These are phyloP conservation scores for Colletotrichum tropicicola DNA, from an alignment of 2,329 filamentous ascomycete species.

Conservation along the genomic window DNA sequence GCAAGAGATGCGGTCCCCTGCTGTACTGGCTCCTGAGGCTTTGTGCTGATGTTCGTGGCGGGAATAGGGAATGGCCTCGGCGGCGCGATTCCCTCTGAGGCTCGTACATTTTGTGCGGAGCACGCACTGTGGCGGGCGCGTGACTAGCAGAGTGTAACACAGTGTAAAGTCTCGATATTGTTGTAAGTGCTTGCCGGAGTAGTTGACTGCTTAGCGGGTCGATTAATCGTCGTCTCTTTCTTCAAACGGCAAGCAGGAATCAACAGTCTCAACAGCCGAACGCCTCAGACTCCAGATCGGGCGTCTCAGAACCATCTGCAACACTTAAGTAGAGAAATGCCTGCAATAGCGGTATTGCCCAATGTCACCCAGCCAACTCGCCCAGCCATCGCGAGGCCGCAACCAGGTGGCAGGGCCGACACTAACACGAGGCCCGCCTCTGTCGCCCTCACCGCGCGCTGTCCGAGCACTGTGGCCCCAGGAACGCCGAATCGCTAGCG, in stretches of 20 bases:
- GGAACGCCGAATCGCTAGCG: background rate
- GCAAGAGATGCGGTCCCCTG: constrained; percentile 11
- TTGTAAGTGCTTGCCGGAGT: constrained; percentile 4
- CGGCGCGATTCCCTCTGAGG: constrained; percentile 9
- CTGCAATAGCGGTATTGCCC: background rate
- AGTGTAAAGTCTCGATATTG: background rate
- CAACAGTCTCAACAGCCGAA: constrained; percentile 9
- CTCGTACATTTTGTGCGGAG: constrained; percentile 11
- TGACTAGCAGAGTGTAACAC: background rate
- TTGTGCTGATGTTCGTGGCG: constrained; percentile 16
- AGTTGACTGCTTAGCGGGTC: background rate
- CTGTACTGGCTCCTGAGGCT: constrained; percentile 24
- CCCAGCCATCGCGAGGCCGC: constrained; percentile 19
- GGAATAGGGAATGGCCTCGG: constrained; percentile 14
- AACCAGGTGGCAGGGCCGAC: constrained; percentile 17
- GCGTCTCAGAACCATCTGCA: background rate
- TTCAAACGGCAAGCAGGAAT: constrained; percentile 1
- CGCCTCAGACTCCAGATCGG: background rate
- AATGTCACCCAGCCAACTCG: background rate
- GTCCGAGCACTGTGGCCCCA: constrained; percentile 19
- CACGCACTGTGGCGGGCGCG: background rate
- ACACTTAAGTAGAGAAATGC: constrained; percentile 15
- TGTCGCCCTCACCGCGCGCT: background rate
- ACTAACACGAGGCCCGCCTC: constrained; percentile 6
- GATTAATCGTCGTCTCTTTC: background rate